phyloP scores from a whole-genome alignment of 257 asterid species.

The Forsythia viridissima region DNA sequence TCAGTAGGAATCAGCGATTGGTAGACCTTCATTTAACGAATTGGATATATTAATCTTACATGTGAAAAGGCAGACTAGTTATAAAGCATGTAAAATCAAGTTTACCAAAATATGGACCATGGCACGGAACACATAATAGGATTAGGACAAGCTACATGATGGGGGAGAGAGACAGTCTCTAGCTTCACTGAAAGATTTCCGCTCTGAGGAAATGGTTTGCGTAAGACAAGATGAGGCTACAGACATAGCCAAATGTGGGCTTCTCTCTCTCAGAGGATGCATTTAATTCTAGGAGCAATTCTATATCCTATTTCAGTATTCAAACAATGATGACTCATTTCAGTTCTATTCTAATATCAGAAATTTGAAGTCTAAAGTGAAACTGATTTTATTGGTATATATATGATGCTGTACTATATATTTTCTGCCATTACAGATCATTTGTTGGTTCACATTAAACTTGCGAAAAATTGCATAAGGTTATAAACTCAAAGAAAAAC shows the following conservation, averaged over 20 bases:
- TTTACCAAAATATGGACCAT: not conserved
- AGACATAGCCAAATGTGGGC: not conserved
- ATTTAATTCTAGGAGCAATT: not conserved
- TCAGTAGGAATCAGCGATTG: not conserved
- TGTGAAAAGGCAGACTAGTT: not conserved
- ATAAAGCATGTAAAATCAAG: not conserved
- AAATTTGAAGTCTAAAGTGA: not conserved
- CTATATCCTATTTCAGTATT: not conserved
- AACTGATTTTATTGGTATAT: not conserved
- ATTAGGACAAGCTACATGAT: not conserved
- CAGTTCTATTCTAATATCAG: not conserved
- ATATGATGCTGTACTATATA: not conserved
- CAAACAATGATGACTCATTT: not conserved
- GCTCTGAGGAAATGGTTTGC: not conserved
- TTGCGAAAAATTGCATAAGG: not conserved
- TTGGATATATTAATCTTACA: not conserved
- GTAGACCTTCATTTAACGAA: not conserved
- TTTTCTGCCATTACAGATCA: not conserved
- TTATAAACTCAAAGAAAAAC: slow-evolving; percentile 7
- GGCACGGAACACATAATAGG: not conserved
- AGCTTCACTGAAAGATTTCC: not conserved
- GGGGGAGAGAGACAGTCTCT: not conserved
- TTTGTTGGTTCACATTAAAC: not conserved
- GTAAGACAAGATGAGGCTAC: not conserved
- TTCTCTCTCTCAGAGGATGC: not conserved